Evolutionary conservation across 2,329 filamentous ascomycete species (phyloP).

Genomic region (Venturia asperata): DNA sequence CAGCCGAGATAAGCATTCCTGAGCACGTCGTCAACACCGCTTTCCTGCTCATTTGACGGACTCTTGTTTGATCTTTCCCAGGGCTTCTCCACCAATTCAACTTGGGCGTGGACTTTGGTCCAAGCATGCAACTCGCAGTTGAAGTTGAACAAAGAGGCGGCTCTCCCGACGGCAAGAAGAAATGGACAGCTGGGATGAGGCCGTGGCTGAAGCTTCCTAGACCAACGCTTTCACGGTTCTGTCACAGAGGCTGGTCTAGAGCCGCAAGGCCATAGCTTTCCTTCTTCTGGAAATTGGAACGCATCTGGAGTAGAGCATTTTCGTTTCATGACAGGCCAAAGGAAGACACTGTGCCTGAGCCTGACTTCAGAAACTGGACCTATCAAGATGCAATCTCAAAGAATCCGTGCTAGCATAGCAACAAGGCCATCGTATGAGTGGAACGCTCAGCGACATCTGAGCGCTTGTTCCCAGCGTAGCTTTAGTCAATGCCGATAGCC

Average conservation of each 20-base stretch:
- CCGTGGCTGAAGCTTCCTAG: conserved; percentile 7
- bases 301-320: background rate
- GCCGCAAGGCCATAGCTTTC: background rate
- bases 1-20: background rate
- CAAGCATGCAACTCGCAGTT: background rate
- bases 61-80: background rate
- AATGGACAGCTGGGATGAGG: background rate
- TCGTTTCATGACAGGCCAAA: background rate
- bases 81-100: background rate
- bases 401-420: background rate
- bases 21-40: background rate
- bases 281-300: background rate
- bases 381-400: background rate
- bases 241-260: background rate
- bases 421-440: background rate
- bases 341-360: background rate
- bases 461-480: no score
- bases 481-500: background rate
- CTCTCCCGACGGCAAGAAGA: conserved; percentile 7
- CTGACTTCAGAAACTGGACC: background rate
- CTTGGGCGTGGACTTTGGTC: background rate
- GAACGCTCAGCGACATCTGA: background rate
- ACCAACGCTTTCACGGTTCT: background rate
- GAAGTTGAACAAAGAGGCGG: conserved; percentile 1
- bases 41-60: background rate